Conservation (phyloP, 1,284 basidiomycete genomes). For the Papiliotrema nemorosa region DNA sequence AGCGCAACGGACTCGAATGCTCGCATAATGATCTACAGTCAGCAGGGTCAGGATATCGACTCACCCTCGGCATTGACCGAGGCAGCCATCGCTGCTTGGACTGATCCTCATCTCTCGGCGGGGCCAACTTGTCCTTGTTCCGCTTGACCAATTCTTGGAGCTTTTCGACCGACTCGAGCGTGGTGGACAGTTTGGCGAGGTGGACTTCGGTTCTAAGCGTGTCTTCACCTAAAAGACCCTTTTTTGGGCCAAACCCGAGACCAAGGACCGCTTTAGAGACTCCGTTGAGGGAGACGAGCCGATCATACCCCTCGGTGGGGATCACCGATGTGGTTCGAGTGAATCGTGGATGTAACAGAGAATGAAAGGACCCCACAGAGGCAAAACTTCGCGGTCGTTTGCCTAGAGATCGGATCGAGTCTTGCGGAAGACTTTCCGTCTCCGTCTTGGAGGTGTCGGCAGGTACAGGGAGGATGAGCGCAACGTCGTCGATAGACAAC, state of each 20-base stretch:
- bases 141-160: constrained; percentile 15
- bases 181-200: constrained; percentile 23
- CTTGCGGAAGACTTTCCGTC: too few species aligned
- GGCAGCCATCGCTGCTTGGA: constrained; percentile 7
- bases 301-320: constrained; percentile 15
- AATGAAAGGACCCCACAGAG: constrained; percentile 6
- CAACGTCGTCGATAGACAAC: constrained; percentile 19
- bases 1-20: constrained; percentile 32
- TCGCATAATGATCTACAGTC: constrained; percentile 30
- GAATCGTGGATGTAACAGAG: background rate
- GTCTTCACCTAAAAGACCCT: constrained; percentile 32
- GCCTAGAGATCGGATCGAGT: too few species aligned
- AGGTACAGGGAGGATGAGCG: constrained; percentile 26
- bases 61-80: constrained; percentile 15
- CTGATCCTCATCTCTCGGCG: background rate
- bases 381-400: background rate
- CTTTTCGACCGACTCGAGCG: constrained; percentile 27
- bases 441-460: background rate
- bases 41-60: constrained; percentile 4
- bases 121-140: constrained; percentile 3
- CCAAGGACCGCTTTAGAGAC: constrained; percentile 14
- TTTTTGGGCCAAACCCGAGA: constrained; percentile 38
- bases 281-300: constrained; percentile 23
- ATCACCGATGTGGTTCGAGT: constrained; percentile 3
- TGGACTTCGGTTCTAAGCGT: constrained; percentile 27